These are phyloP conservation scores for Osmanthus fragrans DNA, from an alignment of 257 asterid genomes.

Conservation along the genomic window DNA sequence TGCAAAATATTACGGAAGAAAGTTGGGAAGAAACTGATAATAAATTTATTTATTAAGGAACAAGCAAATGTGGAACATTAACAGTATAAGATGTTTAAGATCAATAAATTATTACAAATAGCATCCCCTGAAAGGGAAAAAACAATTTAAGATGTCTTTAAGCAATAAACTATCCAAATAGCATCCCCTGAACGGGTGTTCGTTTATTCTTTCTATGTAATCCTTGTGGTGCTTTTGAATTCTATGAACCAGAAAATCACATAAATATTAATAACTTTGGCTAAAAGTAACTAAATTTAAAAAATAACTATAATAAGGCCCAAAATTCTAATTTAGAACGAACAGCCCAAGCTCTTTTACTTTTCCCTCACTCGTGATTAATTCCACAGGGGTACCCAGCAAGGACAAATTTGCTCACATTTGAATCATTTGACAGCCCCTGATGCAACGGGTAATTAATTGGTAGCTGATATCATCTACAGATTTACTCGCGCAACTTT, in stretches of 20 bases:
- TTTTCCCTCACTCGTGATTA: not conserved
- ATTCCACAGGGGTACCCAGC: not conserved
- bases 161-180: not conserved
- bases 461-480: not conserved
- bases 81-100: not conserved
- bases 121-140: too few species aligned
- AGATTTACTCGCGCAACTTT: not conserved
- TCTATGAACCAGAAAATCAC: not conserved
- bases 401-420: not conserved
- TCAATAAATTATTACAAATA: too few species aligned
- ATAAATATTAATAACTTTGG: not conserved
- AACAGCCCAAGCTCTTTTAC: not conserved
- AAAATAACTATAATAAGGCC: too few species aligned
- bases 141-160: not conserved
- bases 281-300: too few species aligned
- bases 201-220: not conserved
- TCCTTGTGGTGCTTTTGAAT: not conserved
- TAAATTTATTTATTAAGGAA: not conserved
- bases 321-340: not conserved
- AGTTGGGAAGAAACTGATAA: not conserved
- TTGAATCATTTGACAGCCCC: not conserved
- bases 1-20: slow-evolving; percentile 31
- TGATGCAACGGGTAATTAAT: not conserved
- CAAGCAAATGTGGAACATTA: not conserved
- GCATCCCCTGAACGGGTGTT: not conserved